Base-by-base conservation (phyloP, 2,329 filamentous ascomycete species). In the Reticulascus tulasneorum region DNA sequence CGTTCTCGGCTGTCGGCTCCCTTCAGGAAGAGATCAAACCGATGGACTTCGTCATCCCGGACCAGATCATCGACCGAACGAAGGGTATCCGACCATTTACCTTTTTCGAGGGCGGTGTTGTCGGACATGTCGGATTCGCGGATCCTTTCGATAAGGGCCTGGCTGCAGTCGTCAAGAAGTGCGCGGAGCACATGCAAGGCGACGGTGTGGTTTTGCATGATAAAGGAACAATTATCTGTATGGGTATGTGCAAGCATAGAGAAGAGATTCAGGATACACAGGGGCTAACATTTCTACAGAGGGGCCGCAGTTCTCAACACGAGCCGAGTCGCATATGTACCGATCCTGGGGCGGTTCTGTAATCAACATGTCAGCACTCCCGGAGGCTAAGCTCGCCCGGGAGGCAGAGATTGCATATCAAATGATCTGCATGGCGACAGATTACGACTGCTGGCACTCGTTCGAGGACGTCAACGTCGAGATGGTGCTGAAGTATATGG, bases 391-490 rank as follows among this genome's bases (percentile, higher is more conserved):
- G 73, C 81, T 98, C 15, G 93, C 93, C 9, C 82, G 87, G 35
- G 93, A 98, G 69, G 93, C 93, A 17, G 93, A 98, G 71, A 85
- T 98, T 51, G 85, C 84, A 23, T 97, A 97, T 65, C 89, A 94
- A 69, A 94, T 96, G 78, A 94, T 98, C 55, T 95, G 91, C 73
- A 98, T 98, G 93, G 87, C 88, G 22, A 98, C 93, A 19, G 93
- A 98, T 70, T 98, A 98, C 63, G 93, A 98, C 71, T 97, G 91
- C 79, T 98, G 93, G 93, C 85, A 90, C 58, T 80, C 77, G 15
- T 77, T 76, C 31, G 84, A 80, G 39, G 86, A 86, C 47, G 93
- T 98, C 45, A 90, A 89, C 44, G 93, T 98, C 16, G 86, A 90
- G 62, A 94, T 97, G 86, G 93, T 98, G 37, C 87, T 95, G 81